Evolutionary conservation across 495 filamentous ascomycete genomes (phyloP).

Genomic region (Penicillium turbatum): DNA sequence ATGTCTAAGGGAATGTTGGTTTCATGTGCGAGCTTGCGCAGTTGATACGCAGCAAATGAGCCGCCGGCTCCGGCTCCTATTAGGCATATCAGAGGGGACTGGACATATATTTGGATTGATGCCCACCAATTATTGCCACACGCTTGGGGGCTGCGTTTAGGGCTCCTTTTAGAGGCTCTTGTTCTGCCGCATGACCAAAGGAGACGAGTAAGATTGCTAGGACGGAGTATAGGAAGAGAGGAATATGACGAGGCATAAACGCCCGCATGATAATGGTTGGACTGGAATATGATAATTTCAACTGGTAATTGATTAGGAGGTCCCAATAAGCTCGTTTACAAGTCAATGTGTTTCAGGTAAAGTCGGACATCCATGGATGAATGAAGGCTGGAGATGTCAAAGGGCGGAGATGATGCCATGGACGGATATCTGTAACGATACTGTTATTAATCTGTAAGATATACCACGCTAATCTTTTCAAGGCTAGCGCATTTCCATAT

Average conservation of each 20-base stretch:
- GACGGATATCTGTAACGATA: background rate
- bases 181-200: conserved; percentile 23
- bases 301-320: background rate
- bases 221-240: conserved; percentile 7
- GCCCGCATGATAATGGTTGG: background rate
- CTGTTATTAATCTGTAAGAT: background rate
- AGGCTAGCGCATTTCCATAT: conserved; percentile 15
- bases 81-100: background rate
- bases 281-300: background rate
- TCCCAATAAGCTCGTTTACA: background rate
- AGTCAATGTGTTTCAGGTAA: background rate
- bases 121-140: conserved; percentile 47
- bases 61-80: conserved; percentile 88
- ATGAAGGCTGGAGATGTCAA: background rate
- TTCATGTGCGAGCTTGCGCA: conserved; percentile 62
- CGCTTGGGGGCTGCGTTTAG: conserved; percentile 28
- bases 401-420: background rate
- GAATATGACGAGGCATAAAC: background rate
- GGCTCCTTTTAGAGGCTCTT: conserved; percentile 21
- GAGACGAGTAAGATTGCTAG: conserved; percentile 14
- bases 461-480: background rate
- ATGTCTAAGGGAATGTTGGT: conserved; percentile 59
- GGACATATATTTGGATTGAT: background rate
- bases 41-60: conserved; percentile 78
- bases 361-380: background rate